These are phyloP conservation scores for Backusella macrospora DNA, from an alignment of 192 early-diverging fungal genomes.

Conservation along the genomic window DNA sequence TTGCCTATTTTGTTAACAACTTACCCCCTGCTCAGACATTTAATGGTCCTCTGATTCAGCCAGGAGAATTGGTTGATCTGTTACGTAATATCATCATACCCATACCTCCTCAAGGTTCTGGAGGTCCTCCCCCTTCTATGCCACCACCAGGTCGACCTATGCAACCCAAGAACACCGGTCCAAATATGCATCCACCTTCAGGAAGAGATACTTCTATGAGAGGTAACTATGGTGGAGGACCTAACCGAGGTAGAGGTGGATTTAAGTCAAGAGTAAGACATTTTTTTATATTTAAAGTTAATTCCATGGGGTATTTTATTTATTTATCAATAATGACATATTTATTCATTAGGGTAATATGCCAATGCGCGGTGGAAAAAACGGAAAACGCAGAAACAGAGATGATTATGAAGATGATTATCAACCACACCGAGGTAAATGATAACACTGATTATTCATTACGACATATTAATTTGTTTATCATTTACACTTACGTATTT, in stretches of 20 bases:
- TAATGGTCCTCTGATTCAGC: conserved; percentile 47
- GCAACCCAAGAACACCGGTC: conserved; percentile 21
- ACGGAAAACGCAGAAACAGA: conserved; percentile 46
- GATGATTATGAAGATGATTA: conserved; percentile 53
- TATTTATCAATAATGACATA: neutral
- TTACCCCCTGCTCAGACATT: conserved; percentile 47
- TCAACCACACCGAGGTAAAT: conserved; percentile 24
- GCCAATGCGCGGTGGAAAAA: conserved; percentile 26
- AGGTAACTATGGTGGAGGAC: conserved; percentile 12
- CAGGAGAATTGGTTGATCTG: conserved; percentile 47
- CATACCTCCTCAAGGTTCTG: conserved; percentile 29
- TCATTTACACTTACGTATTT: neutral
- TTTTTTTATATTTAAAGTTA: conserved; percentile 15
- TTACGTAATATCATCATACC: conserved; percentile 47
- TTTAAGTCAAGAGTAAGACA: conserved; percentile 39
- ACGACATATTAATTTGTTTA: neutral
- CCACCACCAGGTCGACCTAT: neutral
- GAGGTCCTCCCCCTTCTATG: neutral
- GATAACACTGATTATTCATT: neutral
- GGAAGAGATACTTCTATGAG: conserved; percentile 31
- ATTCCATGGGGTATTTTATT: neutral
- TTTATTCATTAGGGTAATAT: conserved; percentile 15
- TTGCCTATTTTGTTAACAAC: conserved; percentile 49
- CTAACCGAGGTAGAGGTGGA: conserved; percentile 26
- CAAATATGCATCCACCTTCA: conserved; percentile 23